Evolutionary conservation across 2,329 filamentous ascomycete genomes (phyloP), one percentile per base, ranked within the genome.

Genomic region (Colletotrichum liaoningense): DNA sequence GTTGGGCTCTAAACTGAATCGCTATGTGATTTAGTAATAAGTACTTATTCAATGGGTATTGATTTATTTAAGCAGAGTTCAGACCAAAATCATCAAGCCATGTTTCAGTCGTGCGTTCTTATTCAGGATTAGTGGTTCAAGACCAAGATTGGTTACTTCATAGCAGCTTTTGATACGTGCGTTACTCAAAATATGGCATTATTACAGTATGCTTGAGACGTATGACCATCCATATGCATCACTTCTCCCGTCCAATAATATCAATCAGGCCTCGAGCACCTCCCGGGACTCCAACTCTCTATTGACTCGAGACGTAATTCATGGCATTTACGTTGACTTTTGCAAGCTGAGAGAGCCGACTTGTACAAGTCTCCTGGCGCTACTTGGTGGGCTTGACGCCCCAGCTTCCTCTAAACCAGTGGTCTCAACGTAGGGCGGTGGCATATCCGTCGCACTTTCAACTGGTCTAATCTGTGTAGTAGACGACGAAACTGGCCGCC

Each of bases 361-460:
- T n/a, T 55, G 55, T 3, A 46, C n/a, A 6, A 57, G 26, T 24
- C 19, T 65, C 12, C 33, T 22, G 9, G 30, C 52, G 52, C 52
- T 28, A 4, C 19, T 22, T 22, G 19, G 16, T 6, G 63, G n/a
- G 19, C 30, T 22, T 7, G 22, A 33, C 9, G 52, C 26, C n/a
- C 22, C 12, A 8, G n/a, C 19, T 11, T 19, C 63, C 35, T 55
- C 49, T 9, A 24, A 14, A 30, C 24, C 33, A n/a, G 24, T 46
- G 12, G 33, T 49, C 24, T 65, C 63, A 35, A 24, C 55, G 38
- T 65, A 65, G 0, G 63, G 63, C 19, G 63, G 63, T n/a, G 63
- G 63, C 52, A 65, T 65, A 33, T 65, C 63, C 3, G 63, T 19
- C 12, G 22, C 7, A 22, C 24, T 24, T 3, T 12, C 4, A 14